Conservation (phyloP, 345 rosid species). For the Atalantia buxifolia region DNA sequence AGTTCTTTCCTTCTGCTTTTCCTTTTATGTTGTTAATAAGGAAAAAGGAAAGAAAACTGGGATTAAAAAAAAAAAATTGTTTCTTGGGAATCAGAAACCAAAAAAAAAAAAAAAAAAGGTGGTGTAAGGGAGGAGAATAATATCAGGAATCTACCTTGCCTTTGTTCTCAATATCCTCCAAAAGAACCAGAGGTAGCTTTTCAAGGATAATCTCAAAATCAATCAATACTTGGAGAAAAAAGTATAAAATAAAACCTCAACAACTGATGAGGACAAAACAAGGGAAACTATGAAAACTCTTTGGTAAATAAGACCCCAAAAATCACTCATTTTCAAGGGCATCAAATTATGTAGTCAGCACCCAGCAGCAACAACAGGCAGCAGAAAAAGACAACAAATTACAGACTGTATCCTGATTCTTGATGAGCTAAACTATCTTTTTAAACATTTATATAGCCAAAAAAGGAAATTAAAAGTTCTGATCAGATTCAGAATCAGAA, state of each 20-base stretch:
- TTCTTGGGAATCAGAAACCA: conserved; percentile 29
- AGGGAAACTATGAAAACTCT: conserved; percentile 11
- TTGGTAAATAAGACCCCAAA: neutral
- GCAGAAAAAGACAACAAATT: conserved; percentile 17
- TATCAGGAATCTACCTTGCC: conserved; percentile 46
- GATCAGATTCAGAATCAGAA: neutral
- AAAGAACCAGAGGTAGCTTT: conserved; percentile 14
- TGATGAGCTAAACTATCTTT: neutral
- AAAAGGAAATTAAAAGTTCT: neutral
- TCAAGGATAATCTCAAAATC: conserved; percentile 15
- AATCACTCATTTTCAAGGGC: conserved; percentile 31
- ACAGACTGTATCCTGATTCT: neutral
- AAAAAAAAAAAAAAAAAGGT: neutral
- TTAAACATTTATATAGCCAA: neutral
- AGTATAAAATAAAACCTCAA: neutral
- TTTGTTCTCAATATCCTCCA: conserved; percentile 33
- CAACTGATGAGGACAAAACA: conserved; percentile 13
- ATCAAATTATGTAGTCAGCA: conserved; percentile 17
- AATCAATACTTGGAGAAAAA: conserved; percentile 2
- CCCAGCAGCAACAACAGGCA: conserved; percentile 21
- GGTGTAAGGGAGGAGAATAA: conserved; percentile 31
- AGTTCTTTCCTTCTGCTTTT: neutral
- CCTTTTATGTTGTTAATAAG: conserved; percentile 6
- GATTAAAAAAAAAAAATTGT: neutral
- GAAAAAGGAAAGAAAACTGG: neutral